Base-by-base conservation (phyloP, 768 basidiomycete species). In the Brasilioporus rufonigricans region DNA sequence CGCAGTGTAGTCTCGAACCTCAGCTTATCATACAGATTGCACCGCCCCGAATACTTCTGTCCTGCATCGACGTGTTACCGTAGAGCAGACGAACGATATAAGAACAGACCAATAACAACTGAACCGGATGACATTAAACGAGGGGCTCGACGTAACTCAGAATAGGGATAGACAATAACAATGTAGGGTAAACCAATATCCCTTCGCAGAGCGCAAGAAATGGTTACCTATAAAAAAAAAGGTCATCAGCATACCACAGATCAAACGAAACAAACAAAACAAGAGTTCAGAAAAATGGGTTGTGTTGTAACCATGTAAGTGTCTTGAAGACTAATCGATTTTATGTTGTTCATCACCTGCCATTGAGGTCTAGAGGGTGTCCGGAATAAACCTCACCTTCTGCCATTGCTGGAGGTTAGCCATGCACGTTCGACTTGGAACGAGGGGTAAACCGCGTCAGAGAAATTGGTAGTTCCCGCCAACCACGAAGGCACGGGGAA, bases 261-360 rank as follows among this genome's bases (percentile, higher is more conserved):
- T 19, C 35, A 54, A 47, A 18, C n/a, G 44, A 52, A 48, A 16
- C 33, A 41, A 1, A 8, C 12, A 47, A 47, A 21, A 44, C 2
- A 27, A 59, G 43, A 55, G 46, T 3, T 71, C 68, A 71, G 68
- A 44, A 41, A 41, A 19, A 11, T 33, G 32, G 32, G 32, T 41
- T 59, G 40, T 47, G 66, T 83, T 75, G 46, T 83, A 90, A 91
- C 87, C 89, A 90, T 81, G 73, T 69, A 58, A 59, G 58, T 64
- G 86, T 91, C 91, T 91, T 86, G 71, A 92, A 92, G 91, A 95
- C 91, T 94, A 95, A 95, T 94, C 93, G 87, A 68, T 79, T 80
- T 73, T 80, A 73, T 71, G 72, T 74, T 81, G 79, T 80, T 84
- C 86, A 85, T 80, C 74, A 73, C 49, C 16, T 53, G 57, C 58